These are phyloP conservation scores for Dendrostoma leiphaemia DNA, from an alignment of 2,329 filamentous ascomycete species.

Conservation along the genomic window DNA sequence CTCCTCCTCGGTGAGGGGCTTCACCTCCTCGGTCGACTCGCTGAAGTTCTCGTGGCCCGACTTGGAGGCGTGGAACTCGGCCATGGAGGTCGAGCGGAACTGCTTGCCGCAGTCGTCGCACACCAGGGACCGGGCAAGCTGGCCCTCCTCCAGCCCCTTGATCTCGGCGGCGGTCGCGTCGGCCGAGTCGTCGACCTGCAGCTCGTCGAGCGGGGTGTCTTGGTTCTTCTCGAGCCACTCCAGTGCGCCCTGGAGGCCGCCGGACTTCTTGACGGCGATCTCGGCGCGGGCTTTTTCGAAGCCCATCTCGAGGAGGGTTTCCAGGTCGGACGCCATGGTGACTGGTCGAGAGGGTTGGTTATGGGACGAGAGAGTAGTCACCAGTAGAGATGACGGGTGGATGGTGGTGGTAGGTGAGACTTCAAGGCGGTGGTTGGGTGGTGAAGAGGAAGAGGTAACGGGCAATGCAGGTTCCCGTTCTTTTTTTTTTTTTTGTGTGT, in stretches of 20 bases:
- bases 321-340: slow-evolving; percentile 59
- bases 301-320: slow-evolving; percentile 66
- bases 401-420: not conserved
- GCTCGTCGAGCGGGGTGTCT: slow-evolving; percentile 81
- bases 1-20: slow-evolving; percentile 86
- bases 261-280: slow-evolving; percentile 79
- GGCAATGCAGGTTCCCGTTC: not conserved
- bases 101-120: slow-evolving; percentile 96
- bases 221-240: slow-evolving; percentile 94
- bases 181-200: slow-evolving; percentile 53
- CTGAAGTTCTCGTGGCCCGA: slow-evolving; percentile 89
- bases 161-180: slow-evolving; percentile 34
- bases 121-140: slow-evolving; percentile 74
- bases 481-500: not conserved
- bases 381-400: slow-evolving; percentile 10
- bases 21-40: slow-evolving; percentile 90
- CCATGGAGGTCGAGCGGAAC: slow-evolving; percentile 77
- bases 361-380: slow-evolving; percentile 5
- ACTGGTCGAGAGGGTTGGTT: not conserved
- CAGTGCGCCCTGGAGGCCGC: slow-evolving; percentile 80
- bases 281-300: slow-evolving; percentile 82
- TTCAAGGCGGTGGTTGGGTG: not conserved
- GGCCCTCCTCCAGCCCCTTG: slow-evolving; percentile 62
- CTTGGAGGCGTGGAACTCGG: slow-evolving; percentile 88
- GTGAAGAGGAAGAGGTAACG: not conserved